Evolutionary conservation across 352 stramenopile genomes (phyloP).

Genomic region (Phytopythium chamaehyphon): DNA sequence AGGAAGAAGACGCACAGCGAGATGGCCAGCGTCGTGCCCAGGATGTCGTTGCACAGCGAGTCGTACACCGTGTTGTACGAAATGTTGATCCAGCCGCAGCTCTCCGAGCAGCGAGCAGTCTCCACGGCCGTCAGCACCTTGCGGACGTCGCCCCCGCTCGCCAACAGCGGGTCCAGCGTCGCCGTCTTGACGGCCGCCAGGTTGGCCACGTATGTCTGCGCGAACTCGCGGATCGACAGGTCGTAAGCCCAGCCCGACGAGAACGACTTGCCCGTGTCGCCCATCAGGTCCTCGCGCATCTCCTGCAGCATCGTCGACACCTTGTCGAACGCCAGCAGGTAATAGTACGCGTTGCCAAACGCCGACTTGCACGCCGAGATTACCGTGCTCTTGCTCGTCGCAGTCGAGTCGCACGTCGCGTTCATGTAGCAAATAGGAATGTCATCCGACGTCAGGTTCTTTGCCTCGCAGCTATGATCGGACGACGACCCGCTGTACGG

Average conservation of each 20-base stretch:
- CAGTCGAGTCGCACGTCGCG: constrained; percentile 22
- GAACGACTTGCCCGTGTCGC: constrained; percentile 59
- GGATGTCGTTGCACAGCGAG: constrained; percentile 63
- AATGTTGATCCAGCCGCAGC: constrained; percentile 80
- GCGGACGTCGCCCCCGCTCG: constrained; percentile 37
- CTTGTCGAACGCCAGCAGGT: constrained; percentile 54
- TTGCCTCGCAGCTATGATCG: constrained; percentile 18
- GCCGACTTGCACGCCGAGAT: constrained; percentile 41
- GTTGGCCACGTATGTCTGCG: constrained; percentile 48
- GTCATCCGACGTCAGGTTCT: constrained; percentile 26
- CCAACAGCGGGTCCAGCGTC: constrained; percentile 34
- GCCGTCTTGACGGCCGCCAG: constrained; percentile 40
- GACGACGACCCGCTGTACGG: constrained; percentile 33
- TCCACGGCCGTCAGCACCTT: constrained; percentile 57
- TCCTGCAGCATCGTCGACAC: constrained; percentile 52
- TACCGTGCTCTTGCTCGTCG: constrained; percentile 4
- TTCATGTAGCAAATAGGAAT: constrained; percentile 68
- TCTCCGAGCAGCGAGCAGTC: constrained; percentile 61
- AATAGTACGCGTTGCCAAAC: constrained; percentile 59
- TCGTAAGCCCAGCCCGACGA: constrained; percentile 58
- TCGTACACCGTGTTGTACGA: constrained; percentile 78
- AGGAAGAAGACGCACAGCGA: constrained; percentile 77
- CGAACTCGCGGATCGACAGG: constrained; percentile 59
- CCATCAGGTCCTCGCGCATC: constrained; percentile 73
- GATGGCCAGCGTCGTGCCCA: constrained; percentile 75